These are phyloP conservation scores for Dunaliella primolecta DNA, from an alignment of 139 green algal species.

Conservation along the genomic window DNA sequence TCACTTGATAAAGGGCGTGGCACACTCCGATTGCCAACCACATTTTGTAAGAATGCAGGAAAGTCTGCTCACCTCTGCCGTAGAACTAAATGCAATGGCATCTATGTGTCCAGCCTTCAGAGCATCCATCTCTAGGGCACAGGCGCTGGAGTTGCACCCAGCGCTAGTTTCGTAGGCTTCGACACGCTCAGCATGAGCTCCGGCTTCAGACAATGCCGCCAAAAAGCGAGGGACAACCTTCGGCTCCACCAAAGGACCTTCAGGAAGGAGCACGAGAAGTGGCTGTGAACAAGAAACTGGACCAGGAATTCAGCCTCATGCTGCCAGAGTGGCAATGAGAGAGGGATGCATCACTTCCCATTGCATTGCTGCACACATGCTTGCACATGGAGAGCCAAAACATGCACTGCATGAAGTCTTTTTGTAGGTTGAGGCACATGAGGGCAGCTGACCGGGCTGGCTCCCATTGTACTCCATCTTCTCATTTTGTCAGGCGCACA, in stretches of 20 bases:
- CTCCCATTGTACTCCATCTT: too few species aligned
- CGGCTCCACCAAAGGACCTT: slow-evolving; percentile 63
- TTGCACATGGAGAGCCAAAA: background rate
- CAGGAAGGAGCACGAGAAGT: too few species aligned
- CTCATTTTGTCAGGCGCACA: too few species aligned
- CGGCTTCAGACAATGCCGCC: slow-evolving; percentile 45
- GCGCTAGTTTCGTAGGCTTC: slow-evolving; percentile 61
- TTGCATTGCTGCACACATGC: background rate
- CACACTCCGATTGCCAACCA: too few species aligned
- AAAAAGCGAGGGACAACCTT: slow-evolving; percentile 70
- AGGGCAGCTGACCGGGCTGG: too few species aligned
- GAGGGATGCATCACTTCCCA: too few species aligned
- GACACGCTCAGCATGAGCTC: slow-evolving; percentile 42
- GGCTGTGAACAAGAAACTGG: too few species aligned
- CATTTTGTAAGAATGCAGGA: too few species aligned
- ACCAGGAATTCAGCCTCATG: too few species aligned
- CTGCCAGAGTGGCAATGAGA: too few species aligned
- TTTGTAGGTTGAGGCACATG: background rate
- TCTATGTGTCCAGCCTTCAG: slow-evolving; percentile 51
- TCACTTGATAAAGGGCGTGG: too few species aligned
- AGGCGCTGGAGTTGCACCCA: slow-evolving; percentile 25
- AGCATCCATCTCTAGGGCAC: slow-evolving; percentile 40
- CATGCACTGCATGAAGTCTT: background rate
- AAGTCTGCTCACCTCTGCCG: slow-evolving; percentile 71
- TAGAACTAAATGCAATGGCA: slow-evolving; percentile 63